Conservation (phyloP, 306 rosid genomes). For the Medicago lupulina region DNA sequence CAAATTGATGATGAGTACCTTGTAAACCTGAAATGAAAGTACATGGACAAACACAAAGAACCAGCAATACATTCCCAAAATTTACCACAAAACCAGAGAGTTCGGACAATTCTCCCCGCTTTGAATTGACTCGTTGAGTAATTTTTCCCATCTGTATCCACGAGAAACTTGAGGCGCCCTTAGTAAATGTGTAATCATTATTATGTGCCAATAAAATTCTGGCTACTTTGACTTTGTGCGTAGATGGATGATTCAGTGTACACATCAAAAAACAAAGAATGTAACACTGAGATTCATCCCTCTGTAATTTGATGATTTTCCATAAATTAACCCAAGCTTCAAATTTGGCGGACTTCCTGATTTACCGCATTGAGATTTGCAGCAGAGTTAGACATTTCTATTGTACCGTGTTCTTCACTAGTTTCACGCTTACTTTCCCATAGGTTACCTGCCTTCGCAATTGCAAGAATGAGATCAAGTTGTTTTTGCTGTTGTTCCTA, state of each 20-base stretch:
- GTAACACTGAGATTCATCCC: slow-evolving; percentile 30
- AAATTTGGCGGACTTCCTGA: slow-evolving; percentile 64
- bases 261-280: slow-evolving; percentile 32
- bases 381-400: slow-evolving; percentile 45
- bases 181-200: slow-evolving; percentile 26
- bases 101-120: slow-evolving; percentile 22
- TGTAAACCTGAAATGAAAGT: slow-evolving; percentile 26
- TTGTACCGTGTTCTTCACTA: slow-evolving; percentile 43
- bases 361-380: slow-evolving; percentile 49
- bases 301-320: slow-evolving; percentile 29
- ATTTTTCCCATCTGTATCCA: slow-evolving; percentile 38
- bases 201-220: slow-evolving; percentile 34
- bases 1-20: slow-evolving; percentile 21
- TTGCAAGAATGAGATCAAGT: slow-evolving; percentile 82
- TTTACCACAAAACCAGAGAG: slow-evolving; percentile 11
- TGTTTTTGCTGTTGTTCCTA: slow-evolving; percentile 94
- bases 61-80: slow-evolving; percentile 7
- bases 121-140: slow-evolving; percentile 16
- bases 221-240: slow-evolving; percentile 20
- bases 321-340: slow-evolving; percentile 43
- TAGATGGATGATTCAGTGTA: slow-evolving; percentile 29
- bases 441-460: slow-evolving; percentile 68
- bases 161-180: slow-evolving; percentile 33
- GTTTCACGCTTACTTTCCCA: slow-evolving; percentile 60
- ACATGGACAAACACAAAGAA: slow-evolving; percentile 28